These are phyloP conservation scores for Apiospora rasikravindrae DNA, from an alignment of 2,329 filamentous ascomycete species.

Conservation along the genomic window DNA sequence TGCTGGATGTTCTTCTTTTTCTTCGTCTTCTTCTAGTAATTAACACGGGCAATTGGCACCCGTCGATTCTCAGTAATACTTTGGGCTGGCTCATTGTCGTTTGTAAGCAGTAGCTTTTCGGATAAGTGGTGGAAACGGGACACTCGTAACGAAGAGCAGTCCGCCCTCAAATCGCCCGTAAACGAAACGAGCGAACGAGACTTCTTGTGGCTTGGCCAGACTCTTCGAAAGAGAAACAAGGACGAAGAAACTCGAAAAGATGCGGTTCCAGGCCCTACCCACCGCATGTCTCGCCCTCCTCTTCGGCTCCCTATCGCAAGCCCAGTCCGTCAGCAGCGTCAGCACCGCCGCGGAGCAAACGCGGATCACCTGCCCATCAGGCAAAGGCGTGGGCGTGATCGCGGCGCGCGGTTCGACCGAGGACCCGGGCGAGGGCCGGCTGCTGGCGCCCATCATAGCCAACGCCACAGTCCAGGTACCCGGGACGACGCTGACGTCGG, in stretches of 20 bases:
- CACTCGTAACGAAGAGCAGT: background rate
- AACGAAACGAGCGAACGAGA: background rate
- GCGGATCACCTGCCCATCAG: constrained; percentile 18
- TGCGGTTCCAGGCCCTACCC: background rate
- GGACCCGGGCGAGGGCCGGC: constrained; percentile 32
- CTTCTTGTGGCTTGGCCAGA: background rate
- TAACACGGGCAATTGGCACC: background rate
- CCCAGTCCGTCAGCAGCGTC: background rate
- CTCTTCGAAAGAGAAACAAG: background rate
- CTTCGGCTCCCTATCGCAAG: background rate
- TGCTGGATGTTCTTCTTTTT: background rate
- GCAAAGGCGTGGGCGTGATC: constrained; percentile 35
- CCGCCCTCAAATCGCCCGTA: background rate
- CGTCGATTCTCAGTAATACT: background rate
- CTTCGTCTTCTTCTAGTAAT: background rate
- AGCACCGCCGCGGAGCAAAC: background rate
- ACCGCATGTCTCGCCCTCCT: background rate
- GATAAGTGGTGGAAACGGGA: background rate
- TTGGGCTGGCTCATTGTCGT: constrained; percentile 5
- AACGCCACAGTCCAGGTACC: constrained; percentile 29
- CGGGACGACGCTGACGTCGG: constrained; percentile 39
- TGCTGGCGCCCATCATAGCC: background rate
- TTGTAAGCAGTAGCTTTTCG: background rate
- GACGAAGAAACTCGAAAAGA: background rate
- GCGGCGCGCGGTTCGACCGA: constrained; percentile 42